These are phyloP conservation scores for Funneliformis geosporum DNA, from an alignment of 192 early-diverging fungal genomes.

Conservation along the genomic window DNA sequence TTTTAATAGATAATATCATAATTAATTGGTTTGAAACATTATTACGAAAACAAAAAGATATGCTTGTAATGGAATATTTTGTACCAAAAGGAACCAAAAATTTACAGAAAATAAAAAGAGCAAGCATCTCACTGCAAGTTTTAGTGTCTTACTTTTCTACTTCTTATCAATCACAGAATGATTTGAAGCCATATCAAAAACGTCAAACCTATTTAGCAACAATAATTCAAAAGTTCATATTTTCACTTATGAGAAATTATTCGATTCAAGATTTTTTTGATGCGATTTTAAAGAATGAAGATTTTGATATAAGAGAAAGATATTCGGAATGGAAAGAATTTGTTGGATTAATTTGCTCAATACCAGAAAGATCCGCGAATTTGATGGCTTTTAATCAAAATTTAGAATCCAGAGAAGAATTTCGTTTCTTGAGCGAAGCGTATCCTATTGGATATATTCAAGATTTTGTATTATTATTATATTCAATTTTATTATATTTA, in stretches of 20 bases:
- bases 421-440: background rate
- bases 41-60: background rate
- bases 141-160: constrained; percentile 9
- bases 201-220: background rate
- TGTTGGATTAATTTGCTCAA: background rate
- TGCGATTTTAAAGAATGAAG: constrained; percentile 5
- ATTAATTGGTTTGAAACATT: constrained; percentile 1
- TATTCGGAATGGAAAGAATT: constrained; percentile 14
- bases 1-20: background rate
- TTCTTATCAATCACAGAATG: background rate
- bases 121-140: background rate
- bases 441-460: constrained; percentile 1
- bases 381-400: background rate
- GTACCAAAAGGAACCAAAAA: background rate
- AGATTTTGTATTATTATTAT: background rate
- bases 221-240: background rate
- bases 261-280: background rate
- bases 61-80: background rate
- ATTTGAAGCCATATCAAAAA: background rate
- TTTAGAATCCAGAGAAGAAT: background rate
- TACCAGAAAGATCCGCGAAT: constrained; percentile 19
- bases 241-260: constrained; percentile 1
- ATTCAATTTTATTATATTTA: background rate
- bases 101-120: background rate
- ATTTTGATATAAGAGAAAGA: background rate